phyloP scores from a whole-genome alignment of 106 monocot species.

The Triglochin maritima region DNA sequence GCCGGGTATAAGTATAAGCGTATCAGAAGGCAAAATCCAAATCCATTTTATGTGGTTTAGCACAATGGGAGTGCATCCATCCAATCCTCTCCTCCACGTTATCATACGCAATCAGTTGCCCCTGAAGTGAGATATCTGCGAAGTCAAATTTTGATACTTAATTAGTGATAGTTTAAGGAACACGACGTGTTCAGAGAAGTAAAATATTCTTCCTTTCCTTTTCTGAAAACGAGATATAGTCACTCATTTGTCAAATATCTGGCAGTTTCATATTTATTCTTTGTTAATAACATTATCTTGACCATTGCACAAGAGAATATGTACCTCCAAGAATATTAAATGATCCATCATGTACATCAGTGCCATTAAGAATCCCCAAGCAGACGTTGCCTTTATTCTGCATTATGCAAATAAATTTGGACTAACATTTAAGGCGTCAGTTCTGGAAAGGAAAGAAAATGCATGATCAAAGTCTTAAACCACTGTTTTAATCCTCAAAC shows the following conservation, averaged over 20 bases:
- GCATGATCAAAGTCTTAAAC: too few relatives aligned
- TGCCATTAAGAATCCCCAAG: constrained; percentile 75
- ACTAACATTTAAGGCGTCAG: too few relatives aligned
- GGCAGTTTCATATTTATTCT: background rate
- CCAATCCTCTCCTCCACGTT: constrained; percentile 53
- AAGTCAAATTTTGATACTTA: background rate
- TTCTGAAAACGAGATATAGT: too few relatives aligned
- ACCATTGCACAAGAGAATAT: background rate
- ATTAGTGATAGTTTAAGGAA: background rate
- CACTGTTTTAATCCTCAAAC: background rate
- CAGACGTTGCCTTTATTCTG: constrained; percentile 74
- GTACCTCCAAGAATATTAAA: constrained; percentile 78
- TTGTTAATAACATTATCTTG: background rate
- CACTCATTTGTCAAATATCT: too few relatives aligned
- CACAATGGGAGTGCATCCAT: constrained; percentile 50
- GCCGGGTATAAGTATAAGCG: too few relatives aligned
- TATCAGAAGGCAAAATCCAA: too few relatives aligned
- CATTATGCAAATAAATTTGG: background rate
- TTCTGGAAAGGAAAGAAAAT: too few relatives aligned
- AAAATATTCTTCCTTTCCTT: background rate
- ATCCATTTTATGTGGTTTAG: constrained; percentile 29
- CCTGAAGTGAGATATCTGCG: constrained; percentile 69
- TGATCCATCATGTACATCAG: constrained; percentile 55
- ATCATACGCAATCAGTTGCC: constrained; percentile 63
- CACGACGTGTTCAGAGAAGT: background rate